phyloP scores from a whole-genome alignment of 1,284 basidiomycete species.

The Trametes hirsuta region DNA sequence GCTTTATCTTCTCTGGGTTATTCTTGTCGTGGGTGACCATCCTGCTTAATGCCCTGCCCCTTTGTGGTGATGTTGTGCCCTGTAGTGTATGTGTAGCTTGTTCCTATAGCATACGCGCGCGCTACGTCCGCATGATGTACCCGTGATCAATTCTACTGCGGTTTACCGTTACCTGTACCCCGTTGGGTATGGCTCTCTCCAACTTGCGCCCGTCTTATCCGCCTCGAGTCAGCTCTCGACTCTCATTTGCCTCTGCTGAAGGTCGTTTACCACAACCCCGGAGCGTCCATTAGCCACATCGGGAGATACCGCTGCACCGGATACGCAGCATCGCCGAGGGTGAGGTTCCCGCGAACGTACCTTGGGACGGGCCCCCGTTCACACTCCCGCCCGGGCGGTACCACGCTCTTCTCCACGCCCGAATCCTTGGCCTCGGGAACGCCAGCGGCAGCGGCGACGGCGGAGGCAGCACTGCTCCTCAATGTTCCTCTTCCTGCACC shows the following conservation, averaged over 20 bases:
- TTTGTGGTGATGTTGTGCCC: slow-evolving; percentile 2
- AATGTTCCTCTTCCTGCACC: slow-evolving; percentile 30
- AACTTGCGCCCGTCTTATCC: background rate
- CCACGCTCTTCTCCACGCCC: slow-evolving; percentile 14
- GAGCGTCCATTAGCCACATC: background rate
- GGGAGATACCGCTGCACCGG: background rate
- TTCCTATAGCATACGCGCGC: slow-evolving; percentile 7
- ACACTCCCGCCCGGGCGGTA: slow-evolving; percentile 7
- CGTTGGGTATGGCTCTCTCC: background rate
- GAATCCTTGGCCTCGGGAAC: slow-evolving; percentile 17
- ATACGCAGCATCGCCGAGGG: slow-evolving; percentile 2
- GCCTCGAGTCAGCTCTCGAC: background rate
- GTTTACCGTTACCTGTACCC: background rate
- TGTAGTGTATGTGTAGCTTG: slow-evolving; percentile 8
- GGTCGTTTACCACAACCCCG: background rate
- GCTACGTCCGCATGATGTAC: slow-evolving; percentile 7
- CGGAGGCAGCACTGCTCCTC: background rate
- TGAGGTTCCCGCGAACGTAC: slow-evolving; percentile 13
- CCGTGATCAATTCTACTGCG: background rate
- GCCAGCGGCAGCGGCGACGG: slow-evolving; percentile 5
- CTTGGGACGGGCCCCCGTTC: slow-evolving; percentile 8
- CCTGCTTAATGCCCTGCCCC: background rate
- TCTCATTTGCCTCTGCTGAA: too few relatives aligned
- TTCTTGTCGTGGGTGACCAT: background rate
- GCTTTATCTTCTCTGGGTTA: background rate